A percentile compares a stretch with the other conserved stretches of the same genome.
These are phyloP conservation scores for Melanogaster broomeanus DNA, from an alignment of 768 basidiomycete genomes.

Conservation along the genomic window DNA sequence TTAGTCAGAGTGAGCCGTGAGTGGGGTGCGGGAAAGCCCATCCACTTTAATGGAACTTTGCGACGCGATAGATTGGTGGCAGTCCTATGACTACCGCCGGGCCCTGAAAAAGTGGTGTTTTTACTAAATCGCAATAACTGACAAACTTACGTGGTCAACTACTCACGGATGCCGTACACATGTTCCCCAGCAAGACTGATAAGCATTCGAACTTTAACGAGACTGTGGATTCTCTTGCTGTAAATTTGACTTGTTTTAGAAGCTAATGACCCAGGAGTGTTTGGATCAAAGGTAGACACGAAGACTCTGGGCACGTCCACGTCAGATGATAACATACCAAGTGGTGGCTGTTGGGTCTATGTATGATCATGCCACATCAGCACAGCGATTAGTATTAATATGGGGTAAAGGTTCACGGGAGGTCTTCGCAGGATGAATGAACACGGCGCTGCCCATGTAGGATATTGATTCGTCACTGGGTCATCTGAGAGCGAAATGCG, in stretches of 20 bases:
- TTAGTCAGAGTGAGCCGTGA: not conserved
- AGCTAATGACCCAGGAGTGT: too few relatives aligned
- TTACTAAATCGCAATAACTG: too few relatives aligned
- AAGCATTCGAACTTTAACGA: not conserved
- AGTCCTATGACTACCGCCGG: not conserved
- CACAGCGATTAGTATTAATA: too few relatives aligned
- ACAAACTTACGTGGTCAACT: too few relatives aligned
- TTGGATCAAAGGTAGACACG: too few relatives aligned
- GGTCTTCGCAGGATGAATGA: not conserved
- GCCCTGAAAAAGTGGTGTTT: not conserved
- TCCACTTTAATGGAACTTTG: not conserved
- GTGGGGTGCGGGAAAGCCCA: too few relatives aligned
- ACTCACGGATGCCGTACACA: not conserved
- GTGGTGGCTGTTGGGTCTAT: too few relatives aligned
- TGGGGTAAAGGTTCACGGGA: not conserved
- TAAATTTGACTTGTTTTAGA: not conserved
- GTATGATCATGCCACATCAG: too few relatives aligned
- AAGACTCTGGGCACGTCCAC: too few relatives aligned
- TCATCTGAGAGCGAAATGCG: not conserved
- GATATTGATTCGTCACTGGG: not conserved
- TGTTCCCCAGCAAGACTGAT: not conserved
- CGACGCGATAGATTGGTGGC: not conserved
- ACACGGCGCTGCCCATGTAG: not conserved
- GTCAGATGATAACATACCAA: too few relatives aligned
- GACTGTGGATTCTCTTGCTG: not conserved